Evolutionary conservation across 2,329 filamentous ascomycete species (phyloP).

Genomic region (Calonectria crousiana): DNA sequence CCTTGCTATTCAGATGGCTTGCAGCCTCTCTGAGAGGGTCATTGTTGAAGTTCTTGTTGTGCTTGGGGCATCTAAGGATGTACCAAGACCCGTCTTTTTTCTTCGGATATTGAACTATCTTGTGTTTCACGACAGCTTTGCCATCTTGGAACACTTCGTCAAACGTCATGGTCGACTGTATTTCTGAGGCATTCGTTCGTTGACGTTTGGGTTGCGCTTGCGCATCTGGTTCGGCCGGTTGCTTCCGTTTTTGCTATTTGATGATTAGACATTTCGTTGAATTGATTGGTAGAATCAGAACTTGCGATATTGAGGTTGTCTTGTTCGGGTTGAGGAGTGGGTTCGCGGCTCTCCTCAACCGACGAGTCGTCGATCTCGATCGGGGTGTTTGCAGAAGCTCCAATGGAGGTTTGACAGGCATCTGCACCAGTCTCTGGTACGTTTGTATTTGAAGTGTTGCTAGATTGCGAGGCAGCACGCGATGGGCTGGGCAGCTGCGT

Average conservation of each 20-base stretch:
- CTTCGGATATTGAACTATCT: neutral
- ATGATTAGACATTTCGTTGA: neutral
- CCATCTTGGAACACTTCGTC: conserved; percentile 26
- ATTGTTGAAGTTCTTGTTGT: neutral
- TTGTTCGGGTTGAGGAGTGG: neutral
- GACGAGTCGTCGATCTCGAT: neutral
- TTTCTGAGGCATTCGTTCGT: neutral
- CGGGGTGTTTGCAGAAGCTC: neutral
- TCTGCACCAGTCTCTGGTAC: neutral
- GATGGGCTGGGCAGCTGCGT: neutral
- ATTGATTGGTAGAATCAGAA: neutral
- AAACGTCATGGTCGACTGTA: neutral
- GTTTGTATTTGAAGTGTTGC: neutral
- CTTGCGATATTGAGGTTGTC: neutral
- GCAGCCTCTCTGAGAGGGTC: neutral
- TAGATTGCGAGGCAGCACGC: neutral
- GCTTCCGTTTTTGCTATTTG: neutral
- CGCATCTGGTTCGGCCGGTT: neutral
- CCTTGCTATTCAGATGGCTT: neutral
- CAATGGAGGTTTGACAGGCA: neutral
- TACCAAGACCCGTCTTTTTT: neutral
- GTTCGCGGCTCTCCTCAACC: neutral
- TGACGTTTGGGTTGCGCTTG: neutral
- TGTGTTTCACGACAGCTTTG: neutral
- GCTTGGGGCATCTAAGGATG: conserved; percentile 21